Percentiles rank a stretch among this genome's conserved stretches.
Evolutionary conservation across 2,329 filamentous ascomycete genomes (phyloP).

Genomic region (Trichoderma sp.): DNA sequence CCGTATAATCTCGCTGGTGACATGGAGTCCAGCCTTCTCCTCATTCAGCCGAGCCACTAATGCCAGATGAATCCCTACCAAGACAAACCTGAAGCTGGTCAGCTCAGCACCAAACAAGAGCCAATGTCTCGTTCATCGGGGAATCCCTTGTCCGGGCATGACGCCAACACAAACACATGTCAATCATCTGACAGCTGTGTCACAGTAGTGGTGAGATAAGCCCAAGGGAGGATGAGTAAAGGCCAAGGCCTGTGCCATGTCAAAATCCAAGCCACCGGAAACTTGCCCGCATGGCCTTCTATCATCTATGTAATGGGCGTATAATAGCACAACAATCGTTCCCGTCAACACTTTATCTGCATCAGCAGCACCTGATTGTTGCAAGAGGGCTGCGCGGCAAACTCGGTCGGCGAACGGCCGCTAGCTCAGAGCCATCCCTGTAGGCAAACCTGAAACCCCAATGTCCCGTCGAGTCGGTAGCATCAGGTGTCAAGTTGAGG

Average conservation of each 20-base stretch:
- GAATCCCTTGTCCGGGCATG: background rate
- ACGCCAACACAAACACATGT: background rate
- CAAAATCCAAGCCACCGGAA: background rate
- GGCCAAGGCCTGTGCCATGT: background rate
- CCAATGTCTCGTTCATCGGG: background rate
- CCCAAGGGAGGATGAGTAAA: background rate
- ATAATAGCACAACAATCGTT: background rate
- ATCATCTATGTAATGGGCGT: background rate
- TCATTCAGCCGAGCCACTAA: constrained; percentile 17
- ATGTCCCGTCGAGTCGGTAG: background rate
- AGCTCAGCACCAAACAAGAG: constrained; percentile 7
- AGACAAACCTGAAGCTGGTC: background rate
- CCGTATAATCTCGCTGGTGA: constrained; percentile 1
- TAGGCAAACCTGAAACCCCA: background rate
- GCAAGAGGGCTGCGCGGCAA: background rate
- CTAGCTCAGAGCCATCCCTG: background rate
- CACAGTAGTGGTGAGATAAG: background rate
- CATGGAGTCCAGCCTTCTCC: background rate
- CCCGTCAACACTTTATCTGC: background rate
- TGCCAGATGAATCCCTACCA: background rate
- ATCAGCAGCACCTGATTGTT: background rate
- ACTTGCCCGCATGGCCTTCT: background rate
- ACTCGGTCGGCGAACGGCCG: background rate
- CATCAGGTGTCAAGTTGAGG: background rate
- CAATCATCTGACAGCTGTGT: constrained; percentile 1